Percentiles rank a stretch among this genome's conserved stretches.
Conservation (phyloP, 495 filamentous ascomycete species). For the Penicillium roqueforti region DNA sequence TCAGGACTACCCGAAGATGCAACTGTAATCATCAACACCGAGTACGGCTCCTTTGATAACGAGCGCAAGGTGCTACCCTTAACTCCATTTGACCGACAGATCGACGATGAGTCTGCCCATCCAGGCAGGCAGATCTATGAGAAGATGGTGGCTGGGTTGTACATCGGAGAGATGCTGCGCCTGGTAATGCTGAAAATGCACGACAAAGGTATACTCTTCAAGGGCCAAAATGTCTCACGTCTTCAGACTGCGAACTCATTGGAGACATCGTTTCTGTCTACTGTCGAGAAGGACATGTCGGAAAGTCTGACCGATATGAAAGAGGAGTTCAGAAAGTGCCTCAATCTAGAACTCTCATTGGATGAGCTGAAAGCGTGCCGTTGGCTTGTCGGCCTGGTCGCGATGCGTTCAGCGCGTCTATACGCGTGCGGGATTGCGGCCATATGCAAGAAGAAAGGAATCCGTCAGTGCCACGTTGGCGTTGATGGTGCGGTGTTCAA, state of each 20-base stretch:
- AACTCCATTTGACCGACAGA: slow-evolving; percentile 31
- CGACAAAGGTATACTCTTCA: slow-evolving; percentile 30
- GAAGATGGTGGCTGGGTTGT: slow-evolving; percentile 48
- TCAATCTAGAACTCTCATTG: slow-evolving; percentile 58
- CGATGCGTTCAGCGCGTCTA: slow-evolving; percentile 81
- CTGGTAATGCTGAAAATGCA: slow-evolving; percentile 37
- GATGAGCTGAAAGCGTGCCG: slow-evolving; percentile 76
- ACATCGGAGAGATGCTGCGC: slow-evolving; percentile 46
- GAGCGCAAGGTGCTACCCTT: slow-evolving; percentile 73
- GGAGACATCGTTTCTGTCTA: slow-evolving; percentile 75
- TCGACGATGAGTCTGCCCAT: slow-evolving; percentile 38
- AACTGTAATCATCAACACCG: slow-evolving; percentile 94
- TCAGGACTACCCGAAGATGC: slow-evolving; percentile 73
- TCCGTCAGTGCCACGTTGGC: slow-evolving; percentile 76
- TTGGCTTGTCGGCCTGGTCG: slow-evolving; percentile 78
- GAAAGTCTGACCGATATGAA: slow-evolving; percentile 68
- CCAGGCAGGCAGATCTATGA: slow-evolving; percentile 47
- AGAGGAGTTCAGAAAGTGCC: slow-evolving; percentile 64
- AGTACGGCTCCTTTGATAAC: slow-evolving; percentile 96
- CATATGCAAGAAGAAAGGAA: slow-evolving; percentile 84
- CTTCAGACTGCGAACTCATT: slow-evolving; percentile 68
- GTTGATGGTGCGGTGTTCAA: slow-evolving; percentile 92
- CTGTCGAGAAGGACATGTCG: slow-evolving; percentile 67
- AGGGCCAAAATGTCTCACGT: slow-evolving; percentile 45
- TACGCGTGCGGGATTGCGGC: slow-evolving; percentile 89